Evolutionary conservation across 2,329 filamentous ascomycete genomes (phyloP), one percentile per base, ranked within the genome.

Genomic region (Colletotrichum gigasporum): DNA sequence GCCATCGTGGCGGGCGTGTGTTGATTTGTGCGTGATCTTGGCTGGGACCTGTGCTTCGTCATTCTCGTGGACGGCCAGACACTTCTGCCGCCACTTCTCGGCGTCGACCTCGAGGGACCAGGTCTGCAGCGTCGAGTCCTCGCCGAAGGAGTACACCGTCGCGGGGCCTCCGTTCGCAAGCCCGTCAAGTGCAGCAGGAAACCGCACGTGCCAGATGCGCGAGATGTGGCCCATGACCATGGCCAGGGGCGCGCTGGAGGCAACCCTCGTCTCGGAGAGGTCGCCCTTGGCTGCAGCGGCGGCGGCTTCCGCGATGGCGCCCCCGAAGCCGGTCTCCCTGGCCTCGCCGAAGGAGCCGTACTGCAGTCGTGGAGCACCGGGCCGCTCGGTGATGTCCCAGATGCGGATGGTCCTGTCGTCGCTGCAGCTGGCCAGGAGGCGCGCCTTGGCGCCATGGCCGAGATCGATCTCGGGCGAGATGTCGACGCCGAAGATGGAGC

Each of bases 341-440:
- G 78, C 79, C 34, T 75, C 78, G 9, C 71, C 72, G 3, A 77
- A 69, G 12, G 63, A 63, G 12, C 57, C 63, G 4, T 67, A 67
- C 50, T 73, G 69, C 12, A 75, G 62, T 18, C 69, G 70, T 48
- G 11, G 50, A 30, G 14, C 58, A 16, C 2, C 61, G 35, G 63
- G 53, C 7, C 82, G 80, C 59, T 88, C 83, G 0, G 90, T 89
- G 7, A 97, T 87, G 72, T 97, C 88, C 95, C 96, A 98, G 2
- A 98, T 79, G 12, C 92, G 85, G 20, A 99, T 88, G 0, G 94
- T 97, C 52, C 96, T 86, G 76, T 99, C 96, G 73, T 99, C 96
- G 72, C 95, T 98, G 74, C 96, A 99, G 71, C 92, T 97, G 12
- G 91, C 92, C 32, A 99, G 82, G n/a, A 97, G 76, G 53, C 91